Evolutionary conservation across 208 protist genomes (phyloP).

Genomic region (Acanthamoeba lenticulata): DNA sequence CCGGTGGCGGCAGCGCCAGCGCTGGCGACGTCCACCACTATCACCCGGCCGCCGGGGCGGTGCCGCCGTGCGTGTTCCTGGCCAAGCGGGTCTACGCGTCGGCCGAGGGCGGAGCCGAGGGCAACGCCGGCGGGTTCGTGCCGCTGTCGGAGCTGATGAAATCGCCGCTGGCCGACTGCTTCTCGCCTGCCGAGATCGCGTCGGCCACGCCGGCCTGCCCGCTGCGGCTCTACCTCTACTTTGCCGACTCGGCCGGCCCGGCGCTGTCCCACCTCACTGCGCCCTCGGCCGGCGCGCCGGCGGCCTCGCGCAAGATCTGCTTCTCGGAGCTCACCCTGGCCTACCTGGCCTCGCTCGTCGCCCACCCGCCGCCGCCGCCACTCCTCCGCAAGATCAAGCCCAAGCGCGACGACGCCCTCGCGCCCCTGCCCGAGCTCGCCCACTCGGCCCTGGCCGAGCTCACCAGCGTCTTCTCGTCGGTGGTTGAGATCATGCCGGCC

Average conservation of each 20-base stretch:
- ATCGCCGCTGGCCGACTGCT: neutral
- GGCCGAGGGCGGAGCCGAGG: neutral
- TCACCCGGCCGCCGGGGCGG: neutral
- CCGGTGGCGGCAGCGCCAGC: neutral
- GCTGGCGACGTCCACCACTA: neutral
- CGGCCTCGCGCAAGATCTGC: conserved; percentile 37
- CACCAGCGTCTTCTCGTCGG: neutral
- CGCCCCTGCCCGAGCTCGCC: neutral
- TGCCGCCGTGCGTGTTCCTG: neutral
- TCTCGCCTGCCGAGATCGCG: conserved; percentile 20
- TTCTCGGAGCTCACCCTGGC: neutral
- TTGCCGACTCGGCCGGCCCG: neutral
- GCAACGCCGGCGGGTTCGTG: neutral
- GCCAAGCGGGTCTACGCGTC: conserved; percentile 16
- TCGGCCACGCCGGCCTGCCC: neutral
- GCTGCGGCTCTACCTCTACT: conserved; percentile 26
- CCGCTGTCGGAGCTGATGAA: conserved; percentile 16
- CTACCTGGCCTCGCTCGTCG: neutral
- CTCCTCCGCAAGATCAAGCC: neutral
- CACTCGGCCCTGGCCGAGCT: neutral
- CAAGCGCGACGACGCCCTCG: neutral
- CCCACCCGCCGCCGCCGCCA: neutral
- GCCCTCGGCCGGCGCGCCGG: neutral
- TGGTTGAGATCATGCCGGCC: conserved; percentile 16
- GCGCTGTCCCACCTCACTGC: neutral